phyloP scores from a whole-genome alignment of 139 green algal species.

The Yamagishiella unicocca region DNA sequence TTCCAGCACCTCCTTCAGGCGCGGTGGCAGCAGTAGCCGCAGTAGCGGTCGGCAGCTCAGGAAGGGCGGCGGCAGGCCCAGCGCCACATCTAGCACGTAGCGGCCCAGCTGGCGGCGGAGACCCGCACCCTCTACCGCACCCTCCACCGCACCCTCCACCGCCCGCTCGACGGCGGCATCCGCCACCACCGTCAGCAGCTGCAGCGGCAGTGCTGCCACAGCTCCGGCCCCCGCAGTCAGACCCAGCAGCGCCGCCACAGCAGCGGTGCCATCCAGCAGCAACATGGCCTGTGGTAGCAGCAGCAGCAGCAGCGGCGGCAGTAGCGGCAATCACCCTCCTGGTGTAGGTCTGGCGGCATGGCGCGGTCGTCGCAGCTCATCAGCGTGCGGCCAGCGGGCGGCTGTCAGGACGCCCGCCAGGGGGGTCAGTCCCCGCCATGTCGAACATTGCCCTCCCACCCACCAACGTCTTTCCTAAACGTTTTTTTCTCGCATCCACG shows the following conservation, averaged over 20 bases:
- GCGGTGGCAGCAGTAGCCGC: constrained; percentile 20
- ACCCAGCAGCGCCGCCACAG: constrained; percentile 7
- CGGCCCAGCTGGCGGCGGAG: background rate
- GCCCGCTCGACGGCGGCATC: background rate
- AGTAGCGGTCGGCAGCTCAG: background rate
- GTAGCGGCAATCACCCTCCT: too few species aligned
- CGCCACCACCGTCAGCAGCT: constrained; percentile 30
- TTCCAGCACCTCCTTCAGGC: background rate
- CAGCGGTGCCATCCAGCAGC: constrained; percentile 8
- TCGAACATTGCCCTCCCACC: too few species aligned
- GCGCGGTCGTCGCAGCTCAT: too few species aligned
- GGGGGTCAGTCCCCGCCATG: too few species aligned
- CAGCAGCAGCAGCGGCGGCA: too few species aligned
- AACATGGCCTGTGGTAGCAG: background rate
- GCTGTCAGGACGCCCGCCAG: too few species aligned
- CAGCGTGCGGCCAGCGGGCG: too few species aligned
- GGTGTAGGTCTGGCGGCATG: too few species aligned
- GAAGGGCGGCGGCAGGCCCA: constrained; percentile 32
- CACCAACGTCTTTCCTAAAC: too few species aligned
- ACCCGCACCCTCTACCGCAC: background rate
- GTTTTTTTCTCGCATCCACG: too few species aligned
- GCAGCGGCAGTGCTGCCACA: constrained; percentile 7
- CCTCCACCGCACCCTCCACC: background rate
- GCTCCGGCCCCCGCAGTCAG: constrained; percentile 6
- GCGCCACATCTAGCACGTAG: constrained; percentile 6